Conservation (phyloP, 345 rosid genomes). For the Mallotus nudiflorus region DNA sequence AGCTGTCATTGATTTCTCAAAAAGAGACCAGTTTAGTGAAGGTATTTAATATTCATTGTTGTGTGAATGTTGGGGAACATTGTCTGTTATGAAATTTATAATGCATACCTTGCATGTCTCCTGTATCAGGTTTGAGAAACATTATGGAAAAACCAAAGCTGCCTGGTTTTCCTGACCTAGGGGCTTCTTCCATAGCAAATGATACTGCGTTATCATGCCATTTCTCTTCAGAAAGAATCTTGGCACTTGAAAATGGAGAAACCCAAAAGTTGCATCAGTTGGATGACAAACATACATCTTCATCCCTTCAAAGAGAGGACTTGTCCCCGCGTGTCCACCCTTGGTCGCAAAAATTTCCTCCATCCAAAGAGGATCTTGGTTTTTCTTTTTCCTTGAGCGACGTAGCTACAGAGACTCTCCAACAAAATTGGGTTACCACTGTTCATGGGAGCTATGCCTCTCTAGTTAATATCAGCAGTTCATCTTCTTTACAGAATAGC, state of each 20-base stretch:
- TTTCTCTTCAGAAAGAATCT: slow-evolving; percentile 29
- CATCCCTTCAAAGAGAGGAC: slow-evolving; percentile 25
- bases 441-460: slow-evolving; percentile 37
- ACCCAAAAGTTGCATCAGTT: slow-evolving; percentile 26
- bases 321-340: slow-evolving; percentile 26
- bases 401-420: slow-evolving; percentile 34
- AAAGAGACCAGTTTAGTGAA: slow-evolving; percentile 38
- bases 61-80: slow-evolving; percentile 22
- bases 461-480: slow-evolving; percentile 31
- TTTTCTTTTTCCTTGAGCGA: slow-evolving; percentile 37
- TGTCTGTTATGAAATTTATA: slow-evolving; percentile 24
- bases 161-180: slow-evolving; percentile 27
- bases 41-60: slow-evolving; percentile 42
- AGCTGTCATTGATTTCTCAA: slow-evolving; percentile 37
- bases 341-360: slow-evolving; percentile 29
- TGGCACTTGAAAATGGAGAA: slow-evolving; percentile 26
- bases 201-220: slow-evolving; percentile 26
- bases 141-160: slow-evolving; percentile 27
- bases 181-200: slow-evolving; percentile 32
- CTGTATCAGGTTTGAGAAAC: slow-evolving; percentile 44
- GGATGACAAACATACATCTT: slow-evolving; percentile 27
- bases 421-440: slow-evolving; percentile 34
- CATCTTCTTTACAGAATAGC: slow-evolving; percentile 39
- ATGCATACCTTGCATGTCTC: slow-evolving; percentile 19
- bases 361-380: slow-evolving; percentile 36